Conservation (phyloP, 2,329 filamentous ascomycete species). For the Chaetothyriales sp. region DNA sequence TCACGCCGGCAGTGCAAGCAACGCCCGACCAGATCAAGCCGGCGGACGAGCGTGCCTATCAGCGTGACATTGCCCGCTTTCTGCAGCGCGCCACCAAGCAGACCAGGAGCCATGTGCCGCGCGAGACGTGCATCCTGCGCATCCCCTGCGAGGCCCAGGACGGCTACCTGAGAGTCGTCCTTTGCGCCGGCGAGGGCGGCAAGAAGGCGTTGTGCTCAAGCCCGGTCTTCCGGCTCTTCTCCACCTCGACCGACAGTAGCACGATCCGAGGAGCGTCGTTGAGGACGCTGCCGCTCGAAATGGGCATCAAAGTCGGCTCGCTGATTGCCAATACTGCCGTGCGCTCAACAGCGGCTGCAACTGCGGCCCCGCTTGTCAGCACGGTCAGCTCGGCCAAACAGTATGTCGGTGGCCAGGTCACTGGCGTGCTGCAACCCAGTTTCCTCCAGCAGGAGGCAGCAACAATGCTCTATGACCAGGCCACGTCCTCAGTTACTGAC, state of each 20-base stretch:
- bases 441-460: slow-evolving; percentile 16
- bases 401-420: slow-evolving; percentile 20
- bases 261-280: slow-evolving; percentile 51
- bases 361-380: slow-evolving; percentile 28
- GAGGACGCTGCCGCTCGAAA: slow-evolving; percentile 48
- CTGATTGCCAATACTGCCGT: slow-evolving; percentile 29
- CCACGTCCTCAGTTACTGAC: slow-evolving; percentile 6
- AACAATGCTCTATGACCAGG: slow-evolving; percentile 19
- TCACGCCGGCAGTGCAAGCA: slow-evolving; percentile 43
- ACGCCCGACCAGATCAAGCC: slow-evolving; percentile 35
- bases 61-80: slow-evolving; percentile 52
- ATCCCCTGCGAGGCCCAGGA: slow-evolving; percentile 49
- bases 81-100: slow-evolving; percentile 37
- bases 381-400: slow-evolving; percentile 22
- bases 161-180: slow-evolving; percentile 53
- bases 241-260: slow-evolving; percentile 45
- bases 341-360: slow-evolving; percentile 30
- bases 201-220: slow-evolving; percentile 49
- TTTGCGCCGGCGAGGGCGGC: slow-evolving; percentile 35
- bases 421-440: slow-evolving; percentile 29
- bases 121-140: slow-evolving; percentile 50
- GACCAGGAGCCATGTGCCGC: slow-evolving; percentile 36
- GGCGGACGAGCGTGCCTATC: slow-evolving; percentile 49
- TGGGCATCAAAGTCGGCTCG: slow-evolving; percentile 36
- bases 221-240: slow-evolving; percentile 54